These are phyloP conservation scores for Mollisia scopiformis DNA, from an alignment of 2,329 filamentous ascomycete genomes.

Conservation along the genomic window DNA sequence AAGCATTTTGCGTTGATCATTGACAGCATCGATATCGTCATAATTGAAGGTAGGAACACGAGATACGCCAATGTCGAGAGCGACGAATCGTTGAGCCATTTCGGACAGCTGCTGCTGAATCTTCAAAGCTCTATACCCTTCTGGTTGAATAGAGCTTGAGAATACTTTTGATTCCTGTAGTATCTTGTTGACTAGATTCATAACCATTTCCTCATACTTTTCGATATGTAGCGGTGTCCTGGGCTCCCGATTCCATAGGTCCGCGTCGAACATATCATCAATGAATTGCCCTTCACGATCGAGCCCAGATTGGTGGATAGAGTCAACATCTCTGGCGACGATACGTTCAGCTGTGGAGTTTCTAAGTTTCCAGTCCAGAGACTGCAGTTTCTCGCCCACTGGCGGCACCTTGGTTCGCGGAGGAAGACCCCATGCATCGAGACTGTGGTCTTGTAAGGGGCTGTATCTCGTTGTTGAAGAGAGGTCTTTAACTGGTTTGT, in stretches of 20 bases:
- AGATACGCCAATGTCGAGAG: constrained; percentile 18
- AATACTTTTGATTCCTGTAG: constrained; percentile 20
- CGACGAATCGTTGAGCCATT: constrained; percentile 22
- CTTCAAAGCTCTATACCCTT: not conserved
- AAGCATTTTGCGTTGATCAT: constrained; percentile 25
- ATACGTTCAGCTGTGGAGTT: not conserved
- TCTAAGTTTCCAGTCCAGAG: not conserved
- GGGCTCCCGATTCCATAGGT: constrained; percentile 25
- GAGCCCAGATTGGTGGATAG: not conserved
- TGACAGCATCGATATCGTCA: constrained; percentile 11
- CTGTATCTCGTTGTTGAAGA: not conserved
- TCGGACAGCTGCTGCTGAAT: constrained; percentile 15
- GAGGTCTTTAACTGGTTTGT: not conserved
- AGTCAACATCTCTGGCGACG: not conserved
- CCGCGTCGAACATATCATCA: constrained; percentile 17
- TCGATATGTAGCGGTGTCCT: constrained; percentile 24
- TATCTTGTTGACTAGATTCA: constrained; percentile 28
- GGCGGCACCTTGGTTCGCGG: not conserved
- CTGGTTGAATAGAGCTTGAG: not conserved
- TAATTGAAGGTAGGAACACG: constrained; percentile 28
- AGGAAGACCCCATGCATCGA: not conserved
- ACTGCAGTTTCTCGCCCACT: not conserved
- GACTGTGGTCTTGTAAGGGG: not conserved
- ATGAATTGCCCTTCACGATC: not conserved
- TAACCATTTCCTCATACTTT: constrained; percentile 24